Base-by-base conservation (phyloP, 179 eudicot genomes). In the Beta macrorhiza region DNA sequence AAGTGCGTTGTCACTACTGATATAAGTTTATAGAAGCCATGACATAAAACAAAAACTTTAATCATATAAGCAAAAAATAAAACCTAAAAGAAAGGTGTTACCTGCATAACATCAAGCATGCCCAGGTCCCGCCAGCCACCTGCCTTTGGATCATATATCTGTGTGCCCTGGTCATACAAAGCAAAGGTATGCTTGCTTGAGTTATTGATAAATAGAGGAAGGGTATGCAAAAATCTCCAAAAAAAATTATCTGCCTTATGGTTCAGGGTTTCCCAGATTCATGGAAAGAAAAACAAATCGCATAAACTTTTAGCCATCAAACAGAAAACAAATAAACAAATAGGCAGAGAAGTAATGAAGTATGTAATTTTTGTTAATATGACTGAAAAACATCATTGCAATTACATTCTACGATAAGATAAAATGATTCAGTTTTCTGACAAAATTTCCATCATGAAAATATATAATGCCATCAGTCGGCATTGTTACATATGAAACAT, bases 101-200 rank as follows among this genome's bases (percentile, higher is more conserved):
- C 99, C 93, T 97, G 99, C 99, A 97, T 97, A 77, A 97, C 99
- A 85, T 97, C 99, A 87, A 97, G 99, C 99, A 97, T 97, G 74
- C 99, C 99, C 65, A 97, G 81, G 87, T 97, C 99, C 78, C 94
- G 88, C 98, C 98, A 97, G 63, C 99, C 99, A 87, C 99, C 99
- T 84, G 99, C 99, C 83, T 97, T 97, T 72, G 99, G 89, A 90
- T 97, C 98, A 90, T 97, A 97, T 82, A 97, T 79, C 85, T 97
- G 98, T 53, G 99, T 97, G 79, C 99, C 99, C 99, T 96, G 88
- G 84, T 64, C 74, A 52, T 62, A 83, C 55, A 76, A 84, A 82
- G 79, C 52, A 84, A 75, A 56, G 53, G 81, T 58, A 78, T 73
- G 42, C 58, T 70, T 68, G 56, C 70, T 78, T 83, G 53, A 79